These are phyloP conservation scores for Wickerhamiella siamensis DNA, from an alignment of 805 yeast species.

Conservation along the genomic window DNA sequence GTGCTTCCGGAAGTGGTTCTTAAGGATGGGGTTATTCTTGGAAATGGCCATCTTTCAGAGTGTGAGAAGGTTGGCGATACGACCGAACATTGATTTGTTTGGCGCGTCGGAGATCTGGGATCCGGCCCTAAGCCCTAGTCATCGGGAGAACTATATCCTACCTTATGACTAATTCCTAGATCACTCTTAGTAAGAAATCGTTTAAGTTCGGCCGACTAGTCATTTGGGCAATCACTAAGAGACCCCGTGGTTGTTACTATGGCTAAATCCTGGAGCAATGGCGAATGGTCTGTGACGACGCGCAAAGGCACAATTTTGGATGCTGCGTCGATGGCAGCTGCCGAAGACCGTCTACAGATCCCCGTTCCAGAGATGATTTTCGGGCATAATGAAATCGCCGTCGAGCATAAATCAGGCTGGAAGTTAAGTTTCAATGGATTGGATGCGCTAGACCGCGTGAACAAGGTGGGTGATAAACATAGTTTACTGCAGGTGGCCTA, in stretches of 20 bases:
- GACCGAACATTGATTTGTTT: slow-evolving; percentile 1
- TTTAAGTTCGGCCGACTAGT: background rate
- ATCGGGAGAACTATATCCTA: too few species aligned
- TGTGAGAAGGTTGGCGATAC: slow-evolving; percentile 2
- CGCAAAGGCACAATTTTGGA: slow-evolving; percentile 63
- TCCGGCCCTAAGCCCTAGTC: slow-evolving; percentile 9
- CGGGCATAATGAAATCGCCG: slow-evolving; percentile 58
- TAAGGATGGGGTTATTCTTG: slow-evolving; percentile 96
- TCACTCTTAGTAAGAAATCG: background rate
- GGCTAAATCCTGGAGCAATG: slow-evolving; percentile 10
- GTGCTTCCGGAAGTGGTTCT: slow-evolving; percentile 99
- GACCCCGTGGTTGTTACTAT: background rate
- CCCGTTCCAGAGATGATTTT: slow-evolving; percentile 97
- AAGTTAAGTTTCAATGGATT: slow-evolving; percentile 55
- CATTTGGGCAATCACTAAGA: background rate
- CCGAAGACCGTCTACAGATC: slow-evolving; percentile 47
- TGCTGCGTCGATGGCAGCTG: slow-evolving; percentile 54
- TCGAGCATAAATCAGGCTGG: slow-evolving; percentile 34
- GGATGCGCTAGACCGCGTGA: slow-evolving; percentile 55
- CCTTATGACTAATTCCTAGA: background rate
- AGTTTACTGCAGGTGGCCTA: slow-evolving; percentile 59
- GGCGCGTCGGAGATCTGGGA: slow-evolving; percentile 3
- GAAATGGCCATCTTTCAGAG: slow-evolving; percentile 59
- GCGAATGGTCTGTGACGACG: slow-evolving; percentile 57
- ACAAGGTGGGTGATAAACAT: slow-evolving; percentile 35